Evolutionary conservation across 257 asterid genomes (phyloP).

Genomic region (Asclepias syriaca): DNA sequence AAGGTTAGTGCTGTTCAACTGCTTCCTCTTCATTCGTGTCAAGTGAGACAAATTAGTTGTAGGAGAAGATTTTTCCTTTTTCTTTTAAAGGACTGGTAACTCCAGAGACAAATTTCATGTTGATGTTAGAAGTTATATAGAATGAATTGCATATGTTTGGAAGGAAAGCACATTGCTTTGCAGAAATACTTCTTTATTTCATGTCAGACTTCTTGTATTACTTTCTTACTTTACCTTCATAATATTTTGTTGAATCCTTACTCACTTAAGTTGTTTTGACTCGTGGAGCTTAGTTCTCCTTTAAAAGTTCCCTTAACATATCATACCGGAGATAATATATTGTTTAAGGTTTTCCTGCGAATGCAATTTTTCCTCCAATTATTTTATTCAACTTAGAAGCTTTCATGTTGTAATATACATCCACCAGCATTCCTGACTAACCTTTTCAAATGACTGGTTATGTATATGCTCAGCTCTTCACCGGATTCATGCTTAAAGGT

Average conservation of each 20-base stretch:
- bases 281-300: background rate
- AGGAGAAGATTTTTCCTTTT: background rate
- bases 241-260: background rate
- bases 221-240: background rate
- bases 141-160: background rate
- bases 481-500: background rate
- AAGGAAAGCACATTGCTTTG: background rate
- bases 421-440: background rate
- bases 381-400: background rate
- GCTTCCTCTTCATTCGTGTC: background rate
- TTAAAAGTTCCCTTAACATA: background rate
- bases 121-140: background rate
- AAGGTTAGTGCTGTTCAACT: conserved; percentile 45
- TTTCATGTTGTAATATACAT: background rate
- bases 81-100: too few relatives aligned
- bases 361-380: background rate
- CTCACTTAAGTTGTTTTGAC: background rate
- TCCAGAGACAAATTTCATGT: background rate
- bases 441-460: background rate
- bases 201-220: background rate
- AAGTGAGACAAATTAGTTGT: background rate
- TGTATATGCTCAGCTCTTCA: background rate
- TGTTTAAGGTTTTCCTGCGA: background rate
- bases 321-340: background rate
- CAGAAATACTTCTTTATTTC: background rate